Evolutionary conservation across 768 basidiomycete genomes (phyloP).

Genomic region (Pleurotus ostreatus): DNA sequence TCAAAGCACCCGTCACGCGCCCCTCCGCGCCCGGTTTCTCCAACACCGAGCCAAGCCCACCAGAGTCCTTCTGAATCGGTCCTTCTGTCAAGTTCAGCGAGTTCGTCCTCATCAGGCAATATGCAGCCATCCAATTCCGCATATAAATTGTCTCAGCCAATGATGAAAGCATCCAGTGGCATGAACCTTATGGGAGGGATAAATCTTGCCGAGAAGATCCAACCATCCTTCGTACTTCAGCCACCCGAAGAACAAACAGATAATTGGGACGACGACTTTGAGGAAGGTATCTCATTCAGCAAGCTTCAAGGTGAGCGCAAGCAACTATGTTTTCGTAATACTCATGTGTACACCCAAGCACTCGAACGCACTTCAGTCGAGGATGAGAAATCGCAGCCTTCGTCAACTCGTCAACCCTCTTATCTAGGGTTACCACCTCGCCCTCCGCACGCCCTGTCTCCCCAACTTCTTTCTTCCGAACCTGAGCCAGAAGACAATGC

Average conservation of each 20-base stretch:
- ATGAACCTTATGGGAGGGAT: slow-evolving; percentile 23
- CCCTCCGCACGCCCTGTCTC: not conserved
- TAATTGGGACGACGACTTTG: slow-evolving; percentile 99
- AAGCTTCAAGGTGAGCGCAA: slow-evolving; percentile 61
- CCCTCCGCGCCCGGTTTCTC: slow-evolving; percentile 34
- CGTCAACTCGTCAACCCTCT: not conserved
- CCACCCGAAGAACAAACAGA: slow-evolving; percentile 85
- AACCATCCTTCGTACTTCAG: slow-evolving; percentile 65
- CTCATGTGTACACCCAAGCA: slow-evolving; percentile 30
- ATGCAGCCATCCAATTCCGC: slow-evolving; percentile 27
- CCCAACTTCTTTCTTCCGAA: not conserved
- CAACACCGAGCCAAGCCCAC: slow-evolving; percentile 27
- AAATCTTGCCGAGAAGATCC: slow-evolving; percentile 48
- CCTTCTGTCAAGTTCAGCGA: slow-evolving; percentile 16
- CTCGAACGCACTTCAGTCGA: slow-evolving; percentile 49
- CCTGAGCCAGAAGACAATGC: slow-evolving; percentile 67
- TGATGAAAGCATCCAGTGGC: not conserved
- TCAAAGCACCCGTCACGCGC: slow-evolving; percentile 58
- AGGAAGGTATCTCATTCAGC: slow-evolving; percentile 84
- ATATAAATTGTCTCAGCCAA: slow-evolving; percentile 24
- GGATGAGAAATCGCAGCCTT: slow-evolving; percentile 46
- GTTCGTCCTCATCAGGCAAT: slow-evolving; percentile 20
- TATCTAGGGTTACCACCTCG: not conserved
- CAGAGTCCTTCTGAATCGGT: slow-evolving; percentile 6
- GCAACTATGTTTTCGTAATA: not conserved